Base-by-base conservation (phyloP, 1,139 yeast species). In the Pichia kudriavzevii region DNA sequence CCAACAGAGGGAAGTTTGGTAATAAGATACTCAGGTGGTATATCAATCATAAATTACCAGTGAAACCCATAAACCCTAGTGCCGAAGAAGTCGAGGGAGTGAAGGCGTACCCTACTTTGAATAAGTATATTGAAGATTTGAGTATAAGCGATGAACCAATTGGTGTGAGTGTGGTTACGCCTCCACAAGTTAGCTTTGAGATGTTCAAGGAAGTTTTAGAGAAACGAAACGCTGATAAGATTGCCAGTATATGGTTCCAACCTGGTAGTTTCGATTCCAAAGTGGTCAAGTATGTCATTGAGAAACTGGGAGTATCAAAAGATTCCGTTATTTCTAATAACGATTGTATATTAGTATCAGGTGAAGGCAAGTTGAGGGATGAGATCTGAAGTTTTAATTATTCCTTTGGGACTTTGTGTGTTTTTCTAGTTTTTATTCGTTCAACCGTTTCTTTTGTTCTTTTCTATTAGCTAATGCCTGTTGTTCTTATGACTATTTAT, bases 211-310 rank as follows among this genome's bases (percentile, higher is more conserved):
- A 66, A 30, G 61, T 69, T 7, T 28, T 28, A 11, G 21, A 28
- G 4, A 24, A 19, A 3, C 32, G 31, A 4, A 32, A 36, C 15
- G 33, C 32, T 8, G 17, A n/a, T 8, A 41, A 58, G 1, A 60
- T 83, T 20, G 70, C 69, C 45, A 77, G 79, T 1, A 60, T 81
- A 20, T 83, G 94, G 94, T 75, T 81, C 44, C 94, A 83, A 52
- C 94, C 94, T 0, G 94, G 94, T 1, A 69, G 84, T 23, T 80
- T 70, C 45, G 76, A 79, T 47, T 55, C 57, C 7, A 65, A 61
- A n/a, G 78, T 75, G 4, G 55, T 80, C 31, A 63, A 65, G 1
- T 56, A 59, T 21, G 34, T 42, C 4, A 48, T 53, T 18, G 49
- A 67, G 19, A 71, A 71, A 2, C 50, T 69, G 22, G 33, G 36